These are phyloP conservation scores for Porodaedalea pini DNA, from an alignment of 1,284 basidiomycete genomes.

Conservation along the genomic window DNA sequence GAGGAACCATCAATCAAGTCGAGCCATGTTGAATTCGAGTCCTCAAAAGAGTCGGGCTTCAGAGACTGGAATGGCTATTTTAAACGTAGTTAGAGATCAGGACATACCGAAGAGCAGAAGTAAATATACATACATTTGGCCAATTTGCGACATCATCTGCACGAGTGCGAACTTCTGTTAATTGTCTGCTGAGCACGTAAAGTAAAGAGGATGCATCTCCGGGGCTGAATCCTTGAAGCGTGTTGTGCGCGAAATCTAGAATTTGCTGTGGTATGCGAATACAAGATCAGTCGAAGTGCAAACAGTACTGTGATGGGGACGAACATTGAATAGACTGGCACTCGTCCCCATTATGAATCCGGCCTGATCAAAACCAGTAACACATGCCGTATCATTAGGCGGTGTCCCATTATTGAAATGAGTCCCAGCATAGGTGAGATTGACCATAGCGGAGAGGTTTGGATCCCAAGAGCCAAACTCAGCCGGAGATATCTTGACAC, in stretches of 20 bases:
- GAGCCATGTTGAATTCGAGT: conserved; percentile 47
- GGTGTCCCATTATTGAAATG: conserved; percentile 49
- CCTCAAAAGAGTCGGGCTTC: conserved; percentile 38
- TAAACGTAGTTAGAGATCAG: neutral
- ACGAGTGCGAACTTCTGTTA: conserved; percentile 46
- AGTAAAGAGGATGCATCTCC: conserved; percentile 39
- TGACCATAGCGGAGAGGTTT: conserved; percentile 54
- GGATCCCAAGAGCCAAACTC: conserved; percentile 72
- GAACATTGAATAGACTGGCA: conserved; percentile 60
- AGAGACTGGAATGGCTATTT: conserved; percentile 50
- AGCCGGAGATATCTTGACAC: conserved; percentile 51
- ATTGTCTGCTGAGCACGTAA: conserved; percentile 45
- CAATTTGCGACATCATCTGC: conserved; percentile 63
- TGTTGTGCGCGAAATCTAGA: conserved; percentile 43
- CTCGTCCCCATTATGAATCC: conserved; percentile 64
- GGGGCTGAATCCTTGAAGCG: conserved; percentile 37
- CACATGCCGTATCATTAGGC: conserved; percentile 49
- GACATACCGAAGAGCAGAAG: neutral
- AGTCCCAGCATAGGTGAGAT: conserved; percentile 58
- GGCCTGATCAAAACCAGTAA: conserved; percentile 63
- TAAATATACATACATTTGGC: conserved; percentile 45
- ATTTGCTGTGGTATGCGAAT: conserved; percentile 39
- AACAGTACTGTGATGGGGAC: neutral
- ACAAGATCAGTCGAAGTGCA: neutral
- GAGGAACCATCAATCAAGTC: conserved; percentile 60